A percentile compares a stretch with the other conserved stretches of the same genome.
phyloP scores from a whole-genome alignment of 768 basidiomycete genomes.

The Erythrobasidium yunnanense region DNA sequence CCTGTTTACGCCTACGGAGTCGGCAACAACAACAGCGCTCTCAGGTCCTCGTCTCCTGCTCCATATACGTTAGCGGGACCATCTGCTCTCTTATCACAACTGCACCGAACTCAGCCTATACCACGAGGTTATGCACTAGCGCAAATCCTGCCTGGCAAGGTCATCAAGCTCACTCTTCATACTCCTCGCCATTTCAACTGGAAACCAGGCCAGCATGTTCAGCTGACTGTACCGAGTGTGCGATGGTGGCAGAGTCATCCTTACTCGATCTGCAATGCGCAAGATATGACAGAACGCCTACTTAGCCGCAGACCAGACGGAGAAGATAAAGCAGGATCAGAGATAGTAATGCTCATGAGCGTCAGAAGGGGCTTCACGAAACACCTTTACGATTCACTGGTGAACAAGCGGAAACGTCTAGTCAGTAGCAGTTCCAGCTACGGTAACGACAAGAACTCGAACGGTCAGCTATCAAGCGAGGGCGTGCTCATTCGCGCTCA shows the following conservation, averaged over 20 bases:
- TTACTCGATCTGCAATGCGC: conserved; percentile 59
- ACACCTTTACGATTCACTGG: conserved; percentile 54
- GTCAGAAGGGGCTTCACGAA: conserved; percentile 61
- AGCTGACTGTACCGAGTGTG: conserved; percentile 57
- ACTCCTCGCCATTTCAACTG: conserved; percentile 53
- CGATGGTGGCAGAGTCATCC: conserved; percentile 58
- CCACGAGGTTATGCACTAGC: conserved; percentile 60
- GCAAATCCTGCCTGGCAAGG: conserved; percentile 59
- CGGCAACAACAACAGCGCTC: not conserved
- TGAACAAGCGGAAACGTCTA: conserved; percentile 41
- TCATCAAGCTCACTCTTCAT: conserved; percentile 57
- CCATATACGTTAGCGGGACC: not conserved
- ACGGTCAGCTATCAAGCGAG: conserved; percentile 37
- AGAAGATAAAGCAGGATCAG: conserved; percentile 46
- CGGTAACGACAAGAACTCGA: not conserved
- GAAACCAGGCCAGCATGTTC: conserved; percentile 70
- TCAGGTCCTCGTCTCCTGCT: not conserved
- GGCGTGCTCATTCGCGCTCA: conserved; percentile 52
- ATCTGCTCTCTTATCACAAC: not conserved
- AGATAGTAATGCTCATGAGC: conserved; percentile 58
- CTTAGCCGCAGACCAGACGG: conserved; percentile 21
- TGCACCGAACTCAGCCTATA: conserved; percentile 44
- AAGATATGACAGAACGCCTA: conserved; percentile 33
- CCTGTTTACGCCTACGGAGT: conserved; percentile 18
- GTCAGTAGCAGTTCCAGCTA: conserved; percentile 17